phyloP scores from a whole-genome alignment of 2,329 filamentous ascomycete species.

The Clarireedia paspali region DNA sequence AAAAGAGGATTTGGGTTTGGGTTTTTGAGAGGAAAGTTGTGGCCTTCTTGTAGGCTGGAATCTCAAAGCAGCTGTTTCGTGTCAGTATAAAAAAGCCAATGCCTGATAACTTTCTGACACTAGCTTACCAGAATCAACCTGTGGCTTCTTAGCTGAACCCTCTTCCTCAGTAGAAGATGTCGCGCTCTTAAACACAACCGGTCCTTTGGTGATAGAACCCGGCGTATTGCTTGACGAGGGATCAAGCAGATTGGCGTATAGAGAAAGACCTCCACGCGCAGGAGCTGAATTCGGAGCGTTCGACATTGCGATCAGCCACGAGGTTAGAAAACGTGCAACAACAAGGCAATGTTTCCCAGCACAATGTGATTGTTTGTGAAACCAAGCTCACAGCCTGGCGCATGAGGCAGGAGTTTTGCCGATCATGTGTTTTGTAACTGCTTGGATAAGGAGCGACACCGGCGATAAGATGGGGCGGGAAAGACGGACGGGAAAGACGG shows the following conservation, averaged over 20 bases:
- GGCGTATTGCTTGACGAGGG: constrained; percentile 42
- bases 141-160: constrained; percentile 49
- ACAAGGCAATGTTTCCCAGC: background rate
- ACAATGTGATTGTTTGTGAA: background rate
- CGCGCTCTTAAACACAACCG: constrained; percentile 59
- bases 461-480: background rate
- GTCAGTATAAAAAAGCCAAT: constrained; percentile 37
- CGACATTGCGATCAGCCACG: constrained; percentile 20
- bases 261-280: constrained; percentile 51
- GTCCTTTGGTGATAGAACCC: constrained; percentile 65
- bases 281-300: constrained; percentile 17
- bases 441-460: background rate
- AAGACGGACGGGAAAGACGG: background rate
- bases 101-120: constrained; percentile 26
- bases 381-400: constrained; percentile 11
- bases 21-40: constrained; percentile 49
- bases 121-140: constrained; percentile 52
- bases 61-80: constrained; percentile 53
- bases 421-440: background rate
- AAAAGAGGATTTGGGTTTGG: constrained; percentile 55
- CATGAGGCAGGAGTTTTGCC: constrained; percentile 5
- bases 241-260: constrained; percentile 80
- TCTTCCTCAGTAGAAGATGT: constrained; percentile 36
- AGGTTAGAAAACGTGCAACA: background rate
- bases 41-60: constrained; percentile 84